Evolutionary conservation across 306 rosid species (phyloP), one percentile per base, ranked within the genome.

Genomic region (Alnus glutinosa): DNA sequence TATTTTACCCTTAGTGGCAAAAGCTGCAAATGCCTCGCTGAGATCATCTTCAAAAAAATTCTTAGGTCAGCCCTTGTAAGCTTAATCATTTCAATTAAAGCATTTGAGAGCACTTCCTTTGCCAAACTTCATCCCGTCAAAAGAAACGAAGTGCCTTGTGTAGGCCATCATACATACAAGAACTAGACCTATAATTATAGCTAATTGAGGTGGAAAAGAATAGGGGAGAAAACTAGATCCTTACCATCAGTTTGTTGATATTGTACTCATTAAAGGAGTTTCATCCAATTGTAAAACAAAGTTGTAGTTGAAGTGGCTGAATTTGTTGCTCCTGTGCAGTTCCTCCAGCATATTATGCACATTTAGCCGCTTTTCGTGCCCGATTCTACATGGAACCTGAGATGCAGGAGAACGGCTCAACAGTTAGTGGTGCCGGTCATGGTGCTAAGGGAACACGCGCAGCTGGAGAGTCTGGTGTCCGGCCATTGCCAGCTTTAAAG

Each of bases 291-390:
- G 37, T 55, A 68, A 50, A 9, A 18, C 9, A 61, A 46, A 68
- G 47, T 18, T 34, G 37, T 19, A 54, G 34, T 48, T 47, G 71
- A 67, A 58, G 15, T 50, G 73, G 52, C 62, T 76, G 71, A 34
- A 69, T 71, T 32, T 79, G 48, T 61, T 71, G 37, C 62, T 87
- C 34, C 9, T 49, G 9, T 87, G 88, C 87, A 93, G 98, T 93
- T 75, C 98, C 98, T 77, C 98, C 98, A 0, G 97, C 97, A 48
- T 91, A 93, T 63, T 93, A 93, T 87, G 98, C 98, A 3, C 98
- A 93, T 82, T 87, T 93, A 86, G 98, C 98, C 49, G 98, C 98
- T 5, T 93, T 93, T 66, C 95, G 98, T 36, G 98, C 98, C 23
- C 97, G 98, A 19, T 93, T 93, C 86, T 91, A 93, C 80, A 83